These are phyloP conservation scores for Lentinula guzmanii DNA, from an alignment of 768 basidiomycete species.

Conservation along the genomic window DNA sequence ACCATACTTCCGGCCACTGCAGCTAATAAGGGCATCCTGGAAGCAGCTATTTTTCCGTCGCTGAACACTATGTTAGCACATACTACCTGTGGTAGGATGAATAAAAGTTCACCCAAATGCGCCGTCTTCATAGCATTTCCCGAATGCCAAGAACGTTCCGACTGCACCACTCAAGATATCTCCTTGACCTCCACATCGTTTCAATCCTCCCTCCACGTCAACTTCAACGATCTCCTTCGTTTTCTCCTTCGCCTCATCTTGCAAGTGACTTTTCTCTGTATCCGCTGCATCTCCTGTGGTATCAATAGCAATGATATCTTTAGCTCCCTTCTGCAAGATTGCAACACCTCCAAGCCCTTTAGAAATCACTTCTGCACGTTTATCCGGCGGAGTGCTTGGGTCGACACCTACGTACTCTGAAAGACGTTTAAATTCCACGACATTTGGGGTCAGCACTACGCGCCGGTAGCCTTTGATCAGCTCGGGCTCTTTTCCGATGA, in stretches of 20 bases:
- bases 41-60: slow-evolving; percentile 46
- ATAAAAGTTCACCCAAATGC: slow-evolving; percentile 60
- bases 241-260: slow-evolving; percentile 39
- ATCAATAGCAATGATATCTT: slow-evolving; percentile 78
- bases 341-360: slow-evolving; percentile 79
- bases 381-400: slow-evolving; percentile 39
- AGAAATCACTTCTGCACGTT: slow-evolving; percentile 70
- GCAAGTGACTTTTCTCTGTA: slow-evolving; percentile 35
- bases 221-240: slow-evolving; percentile 59
- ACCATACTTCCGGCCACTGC: slow-evolving; percentile 85
- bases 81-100: neutral
- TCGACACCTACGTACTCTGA: slow-evolving; percentile 68
- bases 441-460: slow-evolving; percentile 89
- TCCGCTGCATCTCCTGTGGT: slow-evolving; percentile 51
- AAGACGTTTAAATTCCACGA: slow-evolving; percentile 86
- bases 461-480: slow-evolving; percentile 81
- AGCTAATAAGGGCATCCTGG: slow-evolving; percentile 75
- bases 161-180: slow-evolving; percentile 88
- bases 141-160: slow-evolving; percentile 92
- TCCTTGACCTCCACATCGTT: slow-evolving; percentile 94
- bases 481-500: slow-evolving; percentile 69
- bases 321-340: slow-evolving; percentile 80
- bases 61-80: slow-evolving; percentile 22
- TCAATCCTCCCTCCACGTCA: slow-evolving; percentile 73
- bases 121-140: slow-evolving; percentile 85